phyloP scores from a whole-genome alignment of 176 grass and related monocot species.

The Calamus simplicifolius region DNA sequence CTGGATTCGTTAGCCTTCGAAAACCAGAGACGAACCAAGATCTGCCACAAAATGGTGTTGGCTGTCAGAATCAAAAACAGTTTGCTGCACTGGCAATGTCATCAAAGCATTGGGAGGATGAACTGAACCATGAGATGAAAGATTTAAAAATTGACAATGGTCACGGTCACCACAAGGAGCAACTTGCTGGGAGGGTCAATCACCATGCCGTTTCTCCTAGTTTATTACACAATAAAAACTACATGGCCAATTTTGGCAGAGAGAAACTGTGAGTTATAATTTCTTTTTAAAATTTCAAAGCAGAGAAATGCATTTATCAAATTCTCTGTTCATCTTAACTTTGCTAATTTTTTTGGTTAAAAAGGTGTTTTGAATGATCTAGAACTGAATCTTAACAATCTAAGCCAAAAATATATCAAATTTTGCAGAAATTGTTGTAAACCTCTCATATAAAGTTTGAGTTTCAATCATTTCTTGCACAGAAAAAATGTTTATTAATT shows the following conservation, averaged over 20 bases:
- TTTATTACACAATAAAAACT: conserved; percentile 54
- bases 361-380: no score
- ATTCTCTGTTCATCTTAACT: no score
- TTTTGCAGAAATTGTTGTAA: no score
- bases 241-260: conserved; percentile 37
- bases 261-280: conserved; percentile 21
- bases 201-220: conserved; percentile 55
- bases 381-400: no score
- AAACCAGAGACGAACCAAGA: conserved; percentile 50
- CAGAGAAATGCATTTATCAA: no score
- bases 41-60: conserved; percentile 40
- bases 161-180: conserved; percentile 23
- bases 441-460: no score
- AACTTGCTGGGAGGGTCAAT: conserved; percentile 17
- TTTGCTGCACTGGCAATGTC: conserved; percentile 20
- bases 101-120: conserved; percentile 34
- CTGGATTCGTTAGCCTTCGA: conserved; percentile 28
- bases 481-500: no score
- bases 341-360: no score
- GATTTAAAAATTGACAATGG: conserved; percentile 41
- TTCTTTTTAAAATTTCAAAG: no score
- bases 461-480: no score
- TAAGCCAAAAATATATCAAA: no score
- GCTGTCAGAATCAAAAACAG: conserved; percentile 17
- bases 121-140: conserved; percentile 47